These are phyloP conservation scores for Fusarium nelsonii DNA, from an alignment of 2,329 filamentous ascomycete species.

Conservation along the genomic window DNA sequence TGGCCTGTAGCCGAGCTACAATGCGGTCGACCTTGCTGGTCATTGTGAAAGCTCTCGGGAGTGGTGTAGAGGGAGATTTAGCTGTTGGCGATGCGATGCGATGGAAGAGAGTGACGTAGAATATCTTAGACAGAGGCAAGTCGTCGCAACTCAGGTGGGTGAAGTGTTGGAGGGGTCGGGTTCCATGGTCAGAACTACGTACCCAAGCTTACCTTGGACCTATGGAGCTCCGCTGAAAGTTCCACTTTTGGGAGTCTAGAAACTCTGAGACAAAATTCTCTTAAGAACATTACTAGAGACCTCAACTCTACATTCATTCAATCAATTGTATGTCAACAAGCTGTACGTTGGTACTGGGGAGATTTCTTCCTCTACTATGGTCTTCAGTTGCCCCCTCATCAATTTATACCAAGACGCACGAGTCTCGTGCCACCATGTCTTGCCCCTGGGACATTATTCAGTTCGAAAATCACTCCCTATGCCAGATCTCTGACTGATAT, in stretches of 20 bases:
- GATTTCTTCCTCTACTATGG: background rate
- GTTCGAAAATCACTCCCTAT: too few species aligned
- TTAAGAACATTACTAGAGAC: background rate
- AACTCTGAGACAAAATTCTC: background rate
- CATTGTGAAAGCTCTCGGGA: conserved; percentile 46
- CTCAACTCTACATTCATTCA: background rate
- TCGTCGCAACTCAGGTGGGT: conserved; percentile 23
- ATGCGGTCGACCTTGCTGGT: conserved; percentile 61
- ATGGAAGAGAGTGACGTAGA: conserved; percentile 36
- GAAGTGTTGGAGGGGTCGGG: conserved; percentile 40
- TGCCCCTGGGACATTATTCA: background rate
- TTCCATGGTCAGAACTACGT: conserved; percentile 22
- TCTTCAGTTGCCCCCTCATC: background rate
- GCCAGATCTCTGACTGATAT: too few species aligned
- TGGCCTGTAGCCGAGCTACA: conserved; percentile 79
- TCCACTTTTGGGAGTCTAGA: conserved; percentile 23
- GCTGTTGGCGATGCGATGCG: background rate
- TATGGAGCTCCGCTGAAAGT: conserved; percentile 15
- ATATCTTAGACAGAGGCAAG: conserved; percentile 29
- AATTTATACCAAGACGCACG: background rate
- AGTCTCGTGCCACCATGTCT: background rate
- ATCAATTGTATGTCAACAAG: background rate
- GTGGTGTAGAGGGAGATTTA: background rate
- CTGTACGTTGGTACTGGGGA: background rate
- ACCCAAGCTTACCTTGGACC: conserved; percentile 26